Evolutionary conservation across 208 protist genomes (phyloP), one percentile per base, ranked within the genome.

Genomic region (Crithidia acanthocephali): DNA sequence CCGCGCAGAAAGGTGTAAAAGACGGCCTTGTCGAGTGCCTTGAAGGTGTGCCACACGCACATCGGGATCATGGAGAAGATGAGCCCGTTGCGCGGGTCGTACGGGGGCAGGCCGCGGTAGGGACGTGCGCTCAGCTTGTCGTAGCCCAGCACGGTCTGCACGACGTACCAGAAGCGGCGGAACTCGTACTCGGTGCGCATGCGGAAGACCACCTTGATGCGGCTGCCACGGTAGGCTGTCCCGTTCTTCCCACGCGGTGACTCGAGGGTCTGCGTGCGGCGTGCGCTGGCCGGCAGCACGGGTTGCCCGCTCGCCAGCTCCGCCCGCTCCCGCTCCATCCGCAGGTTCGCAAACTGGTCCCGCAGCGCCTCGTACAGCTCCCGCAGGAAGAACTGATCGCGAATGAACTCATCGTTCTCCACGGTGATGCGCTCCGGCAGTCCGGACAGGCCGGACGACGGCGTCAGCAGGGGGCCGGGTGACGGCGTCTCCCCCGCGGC

Each of bases 41-140:
- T 88, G 64, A 92, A 92, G 45, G 73, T 88, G 77, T 90, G 76
- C 72, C 76, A 92, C n/a, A 86, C 72, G 47, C 79, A 79, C 74
- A 92, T 85, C 22, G 87, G 87, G 8, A 92, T 78, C 35, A 78
- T 69, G 11, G 81, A 60, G 68, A 90, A 90, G 45, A 84, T 79
- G 55, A 92, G 64, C 27, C 85, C 83, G 72, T 92, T 92, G 44
- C 87, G 81, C 23, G 87, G 87, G 71, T 92, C 87, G 70, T 88
- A 90, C 32, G 87, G 87, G 1, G 87, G 87, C 18, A 92, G 79
- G 5, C 87, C 87, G 28, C 79, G 74, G 53, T 85, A 86, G 32
- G 87, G 87, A 10, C 87, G 81, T 22, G 71, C 58, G 44, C 58
- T 67, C 16, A 92, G 70, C 72, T 86, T 88, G 71, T 92, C 87